Percentiles rank a stretch among this genome's conserved stretches.
Evolutionary conservation across 1,284 basidiomycete species (phyloP).

Genomic region (Pseudozyma pruni): DNA sequence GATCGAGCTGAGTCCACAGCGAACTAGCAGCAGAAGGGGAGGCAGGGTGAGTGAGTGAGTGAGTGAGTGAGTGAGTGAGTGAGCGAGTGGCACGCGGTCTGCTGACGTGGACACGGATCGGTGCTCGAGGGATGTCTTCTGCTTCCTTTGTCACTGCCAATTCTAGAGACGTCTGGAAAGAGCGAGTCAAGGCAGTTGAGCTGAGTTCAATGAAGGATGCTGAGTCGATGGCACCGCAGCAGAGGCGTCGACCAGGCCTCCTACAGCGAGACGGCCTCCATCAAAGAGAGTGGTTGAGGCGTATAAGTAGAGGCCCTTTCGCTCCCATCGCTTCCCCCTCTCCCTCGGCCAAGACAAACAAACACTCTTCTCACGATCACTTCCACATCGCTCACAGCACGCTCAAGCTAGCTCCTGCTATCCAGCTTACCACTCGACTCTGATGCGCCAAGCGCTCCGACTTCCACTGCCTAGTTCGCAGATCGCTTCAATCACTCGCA

Average conservation of each 20-base stretch:
- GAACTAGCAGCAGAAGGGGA: neutral
- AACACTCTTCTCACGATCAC: neutral
- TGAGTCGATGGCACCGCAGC: neutral
- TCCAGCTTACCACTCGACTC: conserved; percentile 4
- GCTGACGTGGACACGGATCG: conserved; percentile 3
- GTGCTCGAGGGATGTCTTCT: neutral
- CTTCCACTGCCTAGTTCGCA: conserved; percentile 34
- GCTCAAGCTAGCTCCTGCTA: neutral
- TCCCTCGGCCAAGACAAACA: conserved; percentile 1
- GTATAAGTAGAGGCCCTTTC: conserved; percentile 13
- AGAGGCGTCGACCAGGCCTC: too few species aligned
- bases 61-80: too few species aligned
- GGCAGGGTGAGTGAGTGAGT: neutral
- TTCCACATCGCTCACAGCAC: neutral
- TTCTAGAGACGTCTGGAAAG: too few species aligned
- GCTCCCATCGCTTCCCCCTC: neutral
- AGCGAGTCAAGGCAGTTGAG: too few species aligned
- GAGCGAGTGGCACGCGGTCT: neutral
- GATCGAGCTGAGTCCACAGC: conserved; percentile 14
- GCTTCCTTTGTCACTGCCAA: too few species aligned
- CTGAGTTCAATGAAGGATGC: neutral
- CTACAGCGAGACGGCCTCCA: neutral
- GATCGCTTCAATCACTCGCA: conserved; percentile 31
- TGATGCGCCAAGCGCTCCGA: conserved; percentile 47
- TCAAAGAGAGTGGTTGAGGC: neutral